Percentiles rank a stretch among this genome's conserved stretches.
phyloP scores from a whole-genome alignment of 2,329 filamentous ascomycete species.

The Pseudogymnoascus sp. region DNA sequence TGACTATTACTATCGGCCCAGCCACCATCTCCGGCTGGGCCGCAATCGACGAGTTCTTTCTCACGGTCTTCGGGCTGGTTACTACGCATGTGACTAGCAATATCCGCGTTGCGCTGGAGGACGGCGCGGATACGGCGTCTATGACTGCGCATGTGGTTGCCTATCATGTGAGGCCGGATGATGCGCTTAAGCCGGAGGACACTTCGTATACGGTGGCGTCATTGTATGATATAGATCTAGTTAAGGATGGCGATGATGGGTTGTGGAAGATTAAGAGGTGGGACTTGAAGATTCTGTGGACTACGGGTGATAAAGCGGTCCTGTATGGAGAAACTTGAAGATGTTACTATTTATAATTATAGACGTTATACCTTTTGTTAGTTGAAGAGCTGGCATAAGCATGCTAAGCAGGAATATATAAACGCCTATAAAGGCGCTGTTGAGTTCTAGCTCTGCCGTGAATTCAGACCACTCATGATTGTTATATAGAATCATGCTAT shows the following conservation, averaged over 20 bases:
- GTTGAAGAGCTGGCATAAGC: background rate
- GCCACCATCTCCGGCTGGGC: slow-evolving; percentile 11
- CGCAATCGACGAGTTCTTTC: slow-evolving; percentile 14
- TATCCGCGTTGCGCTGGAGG: slow-evolving; percentile 24
- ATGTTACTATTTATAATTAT: background rate
- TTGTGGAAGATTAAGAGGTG: slow-evolving; percentile 31
- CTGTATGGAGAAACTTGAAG: background rate
- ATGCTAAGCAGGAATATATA: background rate
- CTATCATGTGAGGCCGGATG: slow-evolving; percentile 25
- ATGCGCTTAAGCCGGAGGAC: slow-evolving; percentile 23
- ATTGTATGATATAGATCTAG: slow-evolving; percentile 27
- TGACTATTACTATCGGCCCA: slow-evolving; percentile 12
- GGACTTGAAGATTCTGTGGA: slow-evolving; percentile 28
- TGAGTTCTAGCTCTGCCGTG: background rate
- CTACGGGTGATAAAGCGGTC: slow-evolving; percentile 22
- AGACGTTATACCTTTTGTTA: background rate
- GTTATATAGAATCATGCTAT: background rate
- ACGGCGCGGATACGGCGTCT: slow-evolving; percentile 22
- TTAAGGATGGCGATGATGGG: slow-evolving; percentile 24
- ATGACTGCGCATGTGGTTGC: slow-evolving; percentile 23
- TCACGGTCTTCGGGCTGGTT: slow-evolving; percentile 21
- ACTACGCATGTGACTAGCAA: slow-evolving; percentile 30
- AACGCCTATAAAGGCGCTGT: background rate
- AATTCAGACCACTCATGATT: background rate
- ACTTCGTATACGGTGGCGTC: slow-evolving; percentile 22